Percentiles rank a stretch among this genome's conserved stretches.
These are phyloP conservation scores for Leccinum pellstonianum DNA, from an alignment of 768 basidiomycete species.

Conservation along the genomic window DNA sequence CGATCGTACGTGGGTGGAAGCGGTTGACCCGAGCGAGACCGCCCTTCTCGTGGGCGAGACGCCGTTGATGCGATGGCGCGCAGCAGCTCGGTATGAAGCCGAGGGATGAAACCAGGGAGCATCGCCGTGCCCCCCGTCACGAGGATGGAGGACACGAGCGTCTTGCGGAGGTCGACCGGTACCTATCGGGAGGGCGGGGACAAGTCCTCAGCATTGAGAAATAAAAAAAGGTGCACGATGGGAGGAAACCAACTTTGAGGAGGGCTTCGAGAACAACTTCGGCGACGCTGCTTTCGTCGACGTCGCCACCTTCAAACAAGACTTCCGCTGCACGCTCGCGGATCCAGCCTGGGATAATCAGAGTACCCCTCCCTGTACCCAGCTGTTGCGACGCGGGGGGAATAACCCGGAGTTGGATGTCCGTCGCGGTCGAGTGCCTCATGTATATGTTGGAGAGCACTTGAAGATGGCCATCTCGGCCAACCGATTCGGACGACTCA, in stretches of 20 bases:
- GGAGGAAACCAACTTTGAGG: slow-evolving; percentile 55
- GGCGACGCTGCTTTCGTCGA: slow-evolving; percentile 82
- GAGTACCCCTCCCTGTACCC: slow-evolving; percentile 72
- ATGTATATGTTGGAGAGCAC: slow-evolving; percentile 34
- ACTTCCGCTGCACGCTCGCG: slow-evolving; percentile 89
- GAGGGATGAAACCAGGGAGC: slow-evolving; percentile 90
- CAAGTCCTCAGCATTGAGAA: neutral
- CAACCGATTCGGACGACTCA: slow-evolving; percentile 36
- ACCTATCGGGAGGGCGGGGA: slow-evolving; percentile 45
- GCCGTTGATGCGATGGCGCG: slow-evolving; percentile 50
- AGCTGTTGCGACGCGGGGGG: slow-evolving; percentile 66
- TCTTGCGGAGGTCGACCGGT: slow-evolving; percentile 86
- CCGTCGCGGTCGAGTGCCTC: slow-evolving; percentile 64
- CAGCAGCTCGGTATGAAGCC: slow-evolving; percentile 78
- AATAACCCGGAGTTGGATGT: slow-evolving; percentile 64
- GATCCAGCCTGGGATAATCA: slow-evolving; percentile 93
- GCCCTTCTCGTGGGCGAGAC: slow-evolving; percentile 32
- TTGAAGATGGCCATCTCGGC: neutral
- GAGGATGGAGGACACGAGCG: slow-evolving; percentile 80
- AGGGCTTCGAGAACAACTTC: slow-evolving; percentile 79
- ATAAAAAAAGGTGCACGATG: neutral
- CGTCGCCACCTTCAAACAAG: slow-evolving; percentile 85
- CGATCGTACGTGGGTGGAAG: slow-evolving; percentile 63
- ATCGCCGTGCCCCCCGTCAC: slow-evolving; percentile 87
- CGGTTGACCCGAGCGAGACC: slow-evolving; percentile 38